phyloP scores from a whole-genome alignment of 2,329 filamentous ascomycete genomes.

The Didymella sp. region DNA sequence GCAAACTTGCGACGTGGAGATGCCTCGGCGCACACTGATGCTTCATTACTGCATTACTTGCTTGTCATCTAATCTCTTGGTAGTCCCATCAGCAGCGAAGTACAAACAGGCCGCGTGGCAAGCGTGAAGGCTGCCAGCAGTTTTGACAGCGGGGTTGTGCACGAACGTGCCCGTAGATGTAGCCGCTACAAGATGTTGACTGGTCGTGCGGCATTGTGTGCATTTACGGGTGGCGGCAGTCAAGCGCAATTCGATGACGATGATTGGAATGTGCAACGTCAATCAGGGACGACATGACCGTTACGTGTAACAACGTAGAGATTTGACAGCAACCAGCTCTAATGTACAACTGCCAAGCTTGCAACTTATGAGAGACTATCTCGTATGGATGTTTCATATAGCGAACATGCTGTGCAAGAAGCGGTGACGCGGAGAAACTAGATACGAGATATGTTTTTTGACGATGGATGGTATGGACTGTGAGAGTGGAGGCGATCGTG shows the following conservation, averaged over 20 bases:
- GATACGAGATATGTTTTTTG: not conserved
- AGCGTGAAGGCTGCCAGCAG: not conserved
- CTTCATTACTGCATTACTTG: not conserved
- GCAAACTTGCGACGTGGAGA: not conserved
- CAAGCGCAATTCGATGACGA: not conserved
- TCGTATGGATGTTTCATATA: not conserved
- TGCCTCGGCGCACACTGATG: not conserved
- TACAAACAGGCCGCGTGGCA: constrained; percentile 1
- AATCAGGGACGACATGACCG: constrained; percentile 2
- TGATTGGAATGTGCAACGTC: constrained; percentile 19
- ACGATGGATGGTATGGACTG: not conserved
- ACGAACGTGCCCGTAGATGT: not conserved
- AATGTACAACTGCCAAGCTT: constrained; percentile 1
- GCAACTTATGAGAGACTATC: not conserved
- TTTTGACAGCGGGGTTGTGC: not conserved
- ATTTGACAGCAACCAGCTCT: not conserved
- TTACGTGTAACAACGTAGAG: constrained; percentile 5
- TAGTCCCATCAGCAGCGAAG: not conserved
- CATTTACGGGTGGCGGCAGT: not conserved
- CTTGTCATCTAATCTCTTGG: not conserved
- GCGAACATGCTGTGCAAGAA: not conserved
- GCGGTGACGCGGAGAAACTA: not conserved
- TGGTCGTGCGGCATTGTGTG: not conserved
- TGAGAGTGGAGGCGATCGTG: not conserved
- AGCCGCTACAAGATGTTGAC: not conserved